Conservation (phyloP, 768 basidiomycete genomes). For the Holtermanniella nyarrowii region DNA sequence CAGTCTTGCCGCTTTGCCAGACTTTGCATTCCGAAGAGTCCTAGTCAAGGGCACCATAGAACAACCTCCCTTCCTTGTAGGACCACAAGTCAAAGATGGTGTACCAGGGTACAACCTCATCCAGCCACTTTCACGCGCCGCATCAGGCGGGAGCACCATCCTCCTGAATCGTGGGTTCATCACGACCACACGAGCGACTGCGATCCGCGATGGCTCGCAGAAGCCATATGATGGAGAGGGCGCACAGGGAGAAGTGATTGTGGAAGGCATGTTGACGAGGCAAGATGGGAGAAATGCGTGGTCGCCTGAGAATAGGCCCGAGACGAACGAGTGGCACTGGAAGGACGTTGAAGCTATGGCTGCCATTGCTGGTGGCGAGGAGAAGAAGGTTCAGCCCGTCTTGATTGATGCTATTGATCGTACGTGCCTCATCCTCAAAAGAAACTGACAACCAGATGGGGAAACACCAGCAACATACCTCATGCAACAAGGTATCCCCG, state of each 20-base stretch:
- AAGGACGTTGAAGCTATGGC: conserved; percentile 73
- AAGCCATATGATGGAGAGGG: conserved; percentile 11
- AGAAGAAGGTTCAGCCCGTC: conserved; percentile 69
- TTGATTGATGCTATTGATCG: conserved; percentile 86
- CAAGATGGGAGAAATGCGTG: conserved; percentile 59
- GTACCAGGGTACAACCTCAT: conserved; percentile 76
- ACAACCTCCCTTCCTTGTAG: conserved; percentile 65
- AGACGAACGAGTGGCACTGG: conserved; percentile 83
- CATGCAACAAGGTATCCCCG: conserved; percentile 59
- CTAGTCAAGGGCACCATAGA: conserved; percentile 67
- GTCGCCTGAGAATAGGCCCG: conserved; percentile 77
- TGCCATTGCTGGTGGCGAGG: conserved; percentile 61
- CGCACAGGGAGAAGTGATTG: conserved; percentile 52
- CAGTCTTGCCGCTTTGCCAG: conserved; percentile 66
- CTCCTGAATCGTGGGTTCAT: conserved; percentile 92
- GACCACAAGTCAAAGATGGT: conserved; percentile 82
- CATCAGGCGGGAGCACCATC: conserved; percentile 59
- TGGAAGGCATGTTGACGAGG: conserved; percentile 78
- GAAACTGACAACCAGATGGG: conserved; percentile 53
- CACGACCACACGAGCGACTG: conserved; percentile 39
- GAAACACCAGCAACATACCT: conserved; percentile 36
- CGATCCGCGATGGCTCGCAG: conserved; percentile 23
- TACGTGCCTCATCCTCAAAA: conserved; percentile 41
- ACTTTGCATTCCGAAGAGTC: conserved; percentile 83
- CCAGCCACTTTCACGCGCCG: conserved; percentile 65